Evolutionary conservation across 345 rosid species (phyloP), one percentile per base, ranked within the genome.

Genomic region (Camelina sativa): DNA sequence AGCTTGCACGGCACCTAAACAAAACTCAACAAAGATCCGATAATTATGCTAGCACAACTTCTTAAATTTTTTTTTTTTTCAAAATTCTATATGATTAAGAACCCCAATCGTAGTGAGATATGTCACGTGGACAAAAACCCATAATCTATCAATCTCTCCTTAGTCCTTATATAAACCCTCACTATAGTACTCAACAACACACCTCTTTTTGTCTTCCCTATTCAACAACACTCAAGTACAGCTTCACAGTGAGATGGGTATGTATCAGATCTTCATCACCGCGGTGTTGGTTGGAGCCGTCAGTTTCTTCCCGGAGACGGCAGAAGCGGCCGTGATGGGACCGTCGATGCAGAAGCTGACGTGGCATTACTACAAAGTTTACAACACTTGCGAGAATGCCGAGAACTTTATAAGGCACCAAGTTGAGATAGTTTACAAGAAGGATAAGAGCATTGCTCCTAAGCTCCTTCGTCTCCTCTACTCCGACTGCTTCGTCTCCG

Each of bases 401-500:
- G 96, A 92, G 78, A 72, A 12, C 37, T 86, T 57, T 56, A 64
- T 90, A 3, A 85, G 63, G 74, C 80, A 82, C 51, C 86, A 90
- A 79, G 87, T 90, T 6, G 52, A 67, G 43, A 0, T 0, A 32
- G 51, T 71, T 50, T 88, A 83, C 74, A n/a, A 80, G 17, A 6
- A 52, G 0, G 97, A 87, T 59, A 80, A 28, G 34, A 80, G 67
- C 76, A 74, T 88, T 48, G 73, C 89, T 1, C 80, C 94, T n/a
- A 90, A 90, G 84, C 87, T 90, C 38, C 84, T 88, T 25, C 84
- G 89, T 62, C 79, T 90, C 79, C 87, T 87, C 56, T 88, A 87
- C 80, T 74, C 96, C 0, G 97, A 92, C 53, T 92, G 96, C 78
- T 80, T 90, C 6, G 84, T 86, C 17, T 68, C 84, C 19, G 96